phyloP scores from a whole-genome alignment of 2,329 filamentous ascomycete species.

The Aspergillus hortae region DNA sequence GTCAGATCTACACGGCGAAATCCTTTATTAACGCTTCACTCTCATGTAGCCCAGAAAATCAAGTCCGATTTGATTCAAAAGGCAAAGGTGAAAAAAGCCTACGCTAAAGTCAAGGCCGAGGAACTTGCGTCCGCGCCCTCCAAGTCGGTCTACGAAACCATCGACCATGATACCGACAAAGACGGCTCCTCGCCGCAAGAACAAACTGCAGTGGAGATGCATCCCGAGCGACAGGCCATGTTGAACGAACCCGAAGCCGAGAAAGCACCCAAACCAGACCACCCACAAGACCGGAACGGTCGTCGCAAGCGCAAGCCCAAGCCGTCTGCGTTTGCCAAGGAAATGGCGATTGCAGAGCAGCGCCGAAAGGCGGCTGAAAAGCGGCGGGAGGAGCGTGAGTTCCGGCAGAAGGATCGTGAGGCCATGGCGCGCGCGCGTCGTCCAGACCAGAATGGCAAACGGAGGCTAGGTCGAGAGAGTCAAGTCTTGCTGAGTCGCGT shows the following conservation, averaged over 20 bases:
- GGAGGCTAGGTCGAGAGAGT: constrained; percentile 79
- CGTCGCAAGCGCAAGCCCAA: constrained; percentile 39
- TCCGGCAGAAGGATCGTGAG: constrained; percentile 68
- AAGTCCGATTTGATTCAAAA: constrained; percentile 87
- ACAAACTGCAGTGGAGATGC: constrained; percentile 49
- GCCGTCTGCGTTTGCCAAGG: constrained; percentile 59
- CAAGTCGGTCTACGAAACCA: constrained; percentile 31
- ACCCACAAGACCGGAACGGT: constrained; percentile 24
- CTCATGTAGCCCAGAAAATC: constrained; percentile 69
- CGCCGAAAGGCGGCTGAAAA: constrained; percentile 59
- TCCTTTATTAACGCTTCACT: constrained; percentile 1
- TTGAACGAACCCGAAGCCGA: constrained; percentile 44
- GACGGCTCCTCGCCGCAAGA: constrained; percentile 15
- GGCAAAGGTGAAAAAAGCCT: constrained; percentile 88
- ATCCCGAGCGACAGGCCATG: constrained; percentile 60
- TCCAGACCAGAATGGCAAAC: constrained; percentile 65
- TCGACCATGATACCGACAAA: constrained; percentile 22
- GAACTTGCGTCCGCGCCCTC: constrained; percentile 40
- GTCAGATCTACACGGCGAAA: no score
- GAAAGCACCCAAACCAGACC: constrained; percentile 16
- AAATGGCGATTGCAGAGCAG: constrained; percentile 63
- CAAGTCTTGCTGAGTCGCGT: constrained; percentile 73
- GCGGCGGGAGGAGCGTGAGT: constrained; percentile 61
- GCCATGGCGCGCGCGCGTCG: constrained; percentile 60
- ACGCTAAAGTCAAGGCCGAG: constrained; percentile 76